Evolutionary conservation across 345 rosid genomes (phyloP).

Genomic region (Citrus australasica): DNA sequence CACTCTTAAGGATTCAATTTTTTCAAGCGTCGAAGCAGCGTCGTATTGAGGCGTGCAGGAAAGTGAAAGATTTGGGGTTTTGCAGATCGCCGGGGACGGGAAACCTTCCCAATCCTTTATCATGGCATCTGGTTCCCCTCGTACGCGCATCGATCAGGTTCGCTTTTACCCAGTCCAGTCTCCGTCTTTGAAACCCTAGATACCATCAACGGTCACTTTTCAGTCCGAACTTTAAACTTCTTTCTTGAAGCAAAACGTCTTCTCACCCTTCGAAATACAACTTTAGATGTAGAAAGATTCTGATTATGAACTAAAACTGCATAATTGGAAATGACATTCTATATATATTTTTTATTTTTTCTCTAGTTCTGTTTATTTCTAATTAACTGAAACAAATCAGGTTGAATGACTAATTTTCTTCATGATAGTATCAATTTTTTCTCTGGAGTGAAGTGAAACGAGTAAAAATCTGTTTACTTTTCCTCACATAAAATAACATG

Average conservation of each 20-base stretch:
- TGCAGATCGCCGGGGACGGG: slow-evolving; percentile 23
- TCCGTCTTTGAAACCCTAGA: slow-evolving; percentile 7
- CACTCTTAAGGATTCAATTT: neutral
- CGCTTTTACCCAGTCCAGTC: neutral
- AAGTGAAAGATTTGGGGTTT: slow-evolving; percentile 25
- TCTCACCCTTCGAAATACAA: neutral
- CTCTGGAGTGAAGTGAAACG: neutral
- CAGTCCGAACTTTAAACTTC: neutral
- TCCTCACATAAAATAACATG: slow-evolving; percentile 4
- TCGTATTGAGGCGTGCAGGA: slow-evolving; percentile 11
- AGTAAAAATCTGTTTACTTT: neutral
- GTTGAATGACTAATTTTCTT: neutral
- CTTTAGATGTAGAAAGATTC: neutral
- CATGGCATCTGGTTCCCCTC: slow-evolving; percentile 70
- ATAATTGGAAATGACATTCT: neutral
- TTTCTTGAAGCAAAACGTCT: neutral
- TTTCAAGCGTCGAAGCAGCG: slow-evolving; percentile 7
- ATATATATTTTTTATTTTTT: too few relatives aligned
- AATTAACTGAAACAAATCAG: neutral
- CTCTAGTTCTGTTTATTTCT: neutral
- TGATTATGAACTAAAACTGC: neutral
- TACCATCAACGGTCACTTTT: neutral
- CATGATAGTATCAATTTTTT: neutral
- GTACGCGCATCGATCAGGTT: slow-evolving; percentile 72
- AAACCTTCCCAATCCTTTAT: slow-evolving; percentile 15